Conservation (phyloP, 2,329 filamentous ascomycete species). For the Colletotrichum melonis region DNA sequence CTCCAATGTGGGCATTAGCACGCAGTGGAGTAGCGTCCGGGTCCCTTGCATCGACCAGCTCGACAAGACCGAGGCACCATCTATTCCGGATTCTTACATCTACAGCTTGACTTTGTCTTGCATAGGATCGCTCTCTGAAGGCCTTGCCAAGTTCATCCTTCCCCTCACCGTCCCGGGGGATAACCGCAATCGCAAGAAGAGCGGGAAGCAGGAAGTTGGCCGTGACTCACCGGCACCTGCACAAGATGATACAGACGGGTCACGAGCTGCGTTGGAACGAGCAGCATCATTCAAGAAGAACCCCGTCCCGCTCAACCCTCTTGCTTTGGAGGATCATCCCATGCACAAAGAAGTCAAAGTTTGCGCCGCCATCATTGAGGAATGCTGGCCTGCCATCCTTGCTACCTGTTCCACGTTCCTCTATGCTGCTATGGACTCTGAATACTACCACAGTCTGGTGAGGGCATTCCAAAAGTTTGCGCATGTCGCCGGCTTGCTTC, state of each 20-base stretch:
- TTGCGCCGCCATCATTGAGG: conserved; percentile 85
- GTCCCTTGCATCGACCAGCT: conserved; percentile 93
- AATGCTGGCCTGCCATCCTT: conserved; percentile 95
- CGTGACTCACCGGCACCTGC: conserved; percentile 55
- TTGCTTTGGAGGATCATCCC: conserved; percentile 79
- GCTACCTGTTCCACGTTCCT: conserved; percentile 96
- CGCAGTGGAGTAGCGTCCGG: conserved; percentile 89
- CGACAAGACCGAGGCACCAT: conserved; percentile 88
- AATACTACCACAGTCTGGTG: conserved; percentile 93
- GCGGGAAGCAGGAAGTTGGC: conserved; percentile 54
- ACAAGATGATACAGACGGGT: conserved; percentile 48
- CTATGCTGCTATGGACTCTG: conserved; percentile 89
- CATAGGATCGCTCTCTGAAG: conserved; percentile 90
- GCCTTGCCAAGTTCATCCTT: conserved; percentile 91
- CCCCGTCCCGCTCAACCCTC: conserved; percentile 85
- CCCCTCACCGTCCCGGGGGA: conserved; percentile 89
- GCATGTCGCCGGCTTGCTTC: conserved; percentile 90
- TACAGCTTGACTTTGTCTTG: conserved; percentile 91
- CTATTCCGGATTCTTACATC: conserved; percentile 90
- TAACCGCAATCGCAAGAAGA: conserved; percentile 62
- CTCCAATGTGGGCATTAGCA: conserved; percentile 82
- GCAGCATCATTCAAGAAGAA: conserved; percentile 78
- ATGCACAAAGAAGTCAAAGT: conserved; percentile 77
- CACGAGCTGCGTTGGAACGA: conserved; percentile 61
- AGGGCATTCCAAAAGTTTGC: conserved; percentile 95